Base-by-base conservation (phyloP, 2,329 filamentous ascomycete genomes). In the Leptographium lundbergii region DNA sequence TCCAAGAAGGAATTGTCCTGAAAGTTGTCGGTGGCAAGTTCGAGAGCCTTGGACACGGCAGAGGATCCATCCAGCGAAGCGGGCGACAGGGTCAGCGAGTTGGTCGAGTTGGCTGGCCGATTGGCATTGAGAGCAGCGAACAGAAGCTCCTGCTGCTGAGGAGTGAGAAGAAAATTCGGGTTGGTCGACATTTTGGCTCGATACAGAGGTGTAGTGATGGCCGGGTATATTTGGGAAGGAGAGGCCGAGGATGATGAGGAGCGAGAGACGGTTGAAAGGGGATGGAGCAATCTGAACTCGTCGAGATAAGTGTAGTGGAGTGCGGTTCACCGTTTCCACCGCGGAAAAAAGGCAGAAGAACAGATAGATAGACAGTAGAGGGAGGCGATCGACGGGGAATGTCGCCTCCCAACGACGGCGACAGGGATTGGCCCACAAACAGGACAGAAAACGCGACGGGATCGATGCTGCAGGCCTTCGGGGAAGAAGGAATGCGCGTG, bases 1-100 rank as follows among this genome's bases (percentile, higher is more conserved):
- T 96, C 90, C 60, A 95, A 78, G 67, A 86, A 91, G 0, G 91
- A 90, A 63, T 87, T 94, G 55, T 91, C 87, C 36, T 90, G 83
- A 52, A 83, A 80, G 63, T 75, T 79, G 59, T 66, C 19, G 3
- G 7, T 68, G 53, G 82, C 72, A 39, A 60, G 24, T 29, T 77
- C 74, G 2, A 75, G 73, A 65, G 72, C 71, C 64, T 76, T 74
- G 54, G 70, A 65, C 19, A 79, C 73, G 53, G 69, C 65, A 19
- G 79, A 77, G 13, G 79, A 81, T 57, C 73, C 73, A 61, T 78
- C 76, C 63, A 81, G 70, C 57, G 80, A 72, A 58, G 69, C 69
- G 56, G 81, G 72, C 60, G 80, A 76, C 65, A 80, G 66, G 55
- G 77, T 71, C 58, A 75, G 62, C 27, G 68, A 66, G 61, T 75